These are phyloP conservation scores for Tylopilus felleus DNA, from an alignment of 768 basidiomycete genomes.

Conservation along the genomic window DNA sequence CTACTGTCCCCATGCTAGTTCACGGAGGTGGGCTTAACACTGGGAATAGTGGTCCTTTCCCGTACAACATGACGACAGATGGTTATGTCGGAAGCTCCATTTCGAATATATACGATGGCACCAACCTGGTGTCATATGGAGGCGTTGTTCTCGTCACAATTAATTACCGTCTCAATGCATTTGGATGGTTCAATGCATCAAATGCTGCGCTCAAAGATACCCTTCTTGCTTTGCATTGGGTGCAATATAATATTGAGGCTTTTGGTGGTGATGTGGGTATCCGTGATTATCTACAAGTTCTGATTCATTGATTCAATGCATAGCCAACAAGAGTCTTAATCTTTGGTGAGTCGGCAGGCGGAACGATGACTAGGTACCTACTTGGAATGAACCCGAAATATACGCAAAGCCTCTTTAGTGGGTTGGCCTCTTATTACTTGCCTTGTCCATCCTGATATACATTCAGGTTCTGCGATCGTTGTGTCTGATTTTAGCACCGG, in stretches of 20 bases:
- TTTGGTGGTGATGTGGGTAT: conserved; percentile 37
- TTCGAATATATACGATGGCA: conserved; percentile 22
- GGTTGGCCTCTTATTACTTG: background rate
- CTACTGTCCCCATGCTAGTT: conserved; percentile 1
- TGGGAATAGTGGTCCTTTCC: conserved; percentile 18
- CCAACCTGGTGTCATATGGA: conserved; percentile 24
- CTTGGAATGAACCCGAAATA: conserved; percentile 15
- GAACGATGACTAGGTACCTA: conserved; percentile 16
- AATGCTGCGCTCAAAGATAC: conserved; percentile 31
- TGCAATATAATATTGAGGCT: conserved; percentile 32
- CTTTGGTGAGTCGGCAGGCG: conserved; percentile 24
- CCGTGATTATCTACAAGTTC: background rate
- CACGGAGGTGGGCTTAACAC: conserved; percentile 18
- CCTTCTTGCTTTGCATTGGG: conserved; percentile 35
- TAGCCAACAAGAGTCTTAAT: conserved; percentile 15
- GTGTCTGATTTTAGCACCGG: conserved; percentile 14
- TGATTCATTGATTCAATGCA: background rate
- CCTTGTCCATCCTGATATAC: background rate
- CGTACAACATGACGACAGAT: conserved; percentile 18
- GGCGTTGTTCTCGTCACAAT: conserved; percentile 25
- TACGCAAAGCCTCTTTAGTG: conserved; percentile 20
- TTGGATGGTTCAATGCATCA: conserved; percentile 26
- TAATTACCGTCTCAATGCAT: conserved; percentile 19
- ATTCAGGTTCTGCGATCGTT: conserved; percentile 15
- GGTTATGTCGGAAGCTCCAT: conserved; percentile 20